Evolutionary conservation across 176 grass and related monocot species (phyloP), one percentile per base, ranked within the genome.

Genomic region (Aegilops tauschii): DNA sequence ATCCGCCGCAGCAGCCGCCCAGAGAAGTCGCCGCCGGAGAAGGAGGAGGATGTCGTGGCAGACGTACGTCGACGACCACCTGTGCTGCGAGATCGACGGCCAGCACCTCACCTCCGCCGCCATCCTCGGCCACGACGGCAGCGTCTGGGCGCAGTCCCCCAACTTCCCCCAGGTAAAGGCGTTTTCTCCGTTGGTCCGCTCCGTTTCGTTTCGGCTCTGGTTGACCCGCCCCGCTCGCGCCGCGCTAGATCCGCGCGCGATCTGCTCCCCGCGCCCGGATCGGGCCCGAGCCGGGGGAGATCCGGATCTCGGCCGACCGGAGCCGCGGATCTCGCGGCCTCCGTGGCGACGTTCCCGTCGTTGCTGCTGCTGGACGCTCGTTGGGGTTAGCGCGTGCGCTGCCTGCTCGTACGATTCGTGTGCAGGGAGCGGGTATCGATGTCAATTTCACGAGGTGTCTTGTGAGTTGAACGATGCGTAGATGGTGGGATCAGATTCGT

Each of bases 31-130:
- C 30, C 71, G 78, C 78, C 77, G 86, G 82, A 10, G 85, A 14
- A 58, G 70, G 45, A 61, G 81, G 59, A 80, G 89, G 84, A 96
- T 97, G 94, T 97, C 94, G 94, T 97, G 94, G 94, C 92, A 97
- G 69, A 0, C 82, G 67, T 97, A 97, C 80, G 94, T 97, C 52
- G 94, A 97, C 23, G 94, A 97, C 18, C 94, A 97, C 90, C 94
- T 97, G 64, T 50, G 94, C 90, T 97, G 94, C 94, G 94, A 97
- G 18, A 85, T 97, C 14, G 94, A 97, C 0, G 92, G 92, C 77
- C 86, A 97, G 58, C 12, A 44, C 71, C 90, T 97, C 84, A 88
- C 79, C 68, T 18, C 94, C 90, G 87, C 94, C 83, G 90, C 94
- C 82, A 94, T 97, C 90, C 1, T 92, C 75, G 94, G 92, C 86